Evolutionary conservation across 2,329 filamentous ascomycete genomes (phyloP), one percentile per base, ranked within the genome.

Genomic region (Claviceps humidiphila): DNA sequence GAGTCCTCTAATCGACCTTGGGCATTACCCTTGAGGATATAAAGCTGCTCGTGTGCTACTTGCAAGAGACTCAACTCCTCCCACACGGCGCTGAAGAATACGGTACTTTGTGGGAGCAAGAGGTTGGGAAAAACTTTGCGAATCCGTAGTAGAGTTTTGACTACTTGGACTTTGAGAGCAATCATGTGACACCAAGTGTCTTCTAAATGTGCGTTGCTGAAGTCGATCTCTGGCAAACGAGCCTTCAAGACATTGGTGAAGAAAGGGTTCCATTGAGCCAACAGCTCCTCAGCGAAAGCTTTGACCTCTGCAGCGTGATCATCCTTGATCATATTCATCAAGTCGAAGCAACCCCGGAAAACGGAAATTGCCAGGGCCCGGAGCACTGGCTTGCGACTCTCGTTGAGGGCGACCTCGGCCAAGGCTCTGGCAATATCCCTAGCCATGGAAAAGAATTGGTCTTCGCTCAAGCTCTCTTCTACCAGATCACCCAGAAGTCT

Each of bases 271-370:
- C 93, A 98, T 49, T 80, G 79, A 59, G 76, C 77, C 48, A 97
- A 75, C 0, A 89, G 82, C 63, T 95, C 86, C 55, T 95, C 88
- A 51, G 91, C 89, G 66, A 98, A 98, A 1, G 76, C 77, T 68
- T 88, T 93, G 55, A 97, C 89, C 52, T 87, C 87, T 53, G 78
- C 77, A 62, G 87, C 87, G 69, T 97, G 87, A 59, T 95, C 88
- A 59, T 95, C 90, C 74, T 95, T 86, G 58, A 97, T 87, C 80
- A 96, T 95, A 69, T 97, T 89, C 71, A 98, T 80, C 53, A 93
- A 87, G 65, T 97, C 89, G 66, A 98, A 95, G 69, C 89, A 95
- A 48, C 82, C 82, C 53, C 89, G 81, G 74, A 97, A 95, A 53
- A 96, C 87, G 42, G 86, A 88, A 43, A 97, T 85, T 41, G 93